Base-by-base conservation (phyloP, 768 basidiomycete species). In the Tubosaeta sp. region DNA sequence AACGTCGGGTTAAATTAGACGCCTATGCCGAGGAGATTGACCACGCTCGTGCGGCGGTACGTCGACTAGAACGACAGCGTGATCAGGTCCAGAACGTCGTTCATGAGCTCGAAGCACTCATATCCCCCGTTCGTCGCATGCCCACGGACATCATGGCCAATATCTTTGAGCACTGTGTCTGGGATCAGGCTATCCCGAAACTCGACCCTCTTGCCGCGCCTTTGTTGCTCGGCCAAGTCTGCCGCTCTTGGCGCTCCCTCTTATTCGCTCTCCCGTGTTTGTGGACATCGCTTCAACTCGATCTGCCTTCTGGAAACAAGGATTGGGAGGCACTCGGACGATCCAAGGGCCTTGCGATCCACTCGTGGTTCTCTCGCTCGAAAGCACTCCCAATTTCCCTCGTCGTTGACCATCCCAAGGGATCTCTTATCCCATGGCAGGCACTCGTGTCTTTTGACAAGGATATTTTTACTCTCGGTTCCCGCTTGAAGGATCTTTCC, bases 61-160 rank as follows among this genome's bases (percentile, higher is more conserved):
- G 5, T 0, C 43, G 33, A 25, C 61, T 67, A 27, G 68, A 70
- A 27, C 44, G 29, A 1, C 51, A 57, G 22, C 54, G 57, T 5
- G 47, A 46, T 8, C 37, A 46, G 0, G 49, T 57, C 12, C 32
- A 52, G 5, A 44, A 3, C n/a, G 35, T 68, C 51, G 53, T 66
- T 13, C 55, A 53, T 1, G 59, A 67, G 43, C 59, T 67, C 43
- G 54, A 66, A 26, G 66, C 68, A 0, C 61, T 67, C 22, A 11
- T 59, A 13, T 66, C 66, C 10, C 68, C 66, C 48, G 50, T 66
- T 6, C 68, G 68, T 31, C 68, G 66, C 48, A 57, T 70, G 55
- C 66, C 66, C 45, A 66, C 57, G 11, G 66, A 67, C 50, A 57
- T 70, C 54, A 66, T 67, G 52, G 50, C 52, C 14, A 64, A 50